phyloP scores from a whole-genome alignment of 2,329 filamentous ascomycete species.

The Penicillium thymicola region DNA sequence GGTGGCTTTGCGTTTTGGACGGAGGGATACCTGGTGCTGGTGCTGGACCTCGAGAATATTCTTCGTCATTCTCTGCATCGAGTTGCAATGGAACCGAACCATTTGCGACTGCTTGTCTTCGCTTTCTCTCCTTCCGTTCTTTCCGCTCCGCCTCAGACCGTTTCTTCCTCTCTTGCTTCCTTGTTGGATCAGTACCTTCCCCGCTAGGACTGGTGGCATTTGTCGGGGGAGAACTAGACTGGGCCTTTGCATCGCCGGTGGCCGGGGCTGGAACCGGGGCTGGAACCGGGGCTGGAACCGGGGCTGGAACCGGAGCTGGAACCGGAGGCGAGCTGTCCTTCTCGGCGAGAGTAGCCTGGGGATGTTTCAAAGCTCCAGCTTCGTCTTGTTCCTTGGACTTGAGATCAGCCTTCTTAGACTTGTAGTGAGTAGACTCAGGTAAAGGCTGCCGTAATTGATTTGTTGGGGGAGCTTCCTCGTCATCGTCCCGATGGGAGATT shows the following conservation, averaged over 20 bases:
- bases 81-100: conserved; percentile 83
- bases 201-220: conserved; percentile 21
- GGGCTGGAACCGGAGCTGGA: neutral
- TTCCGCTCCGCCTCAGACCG: conserved; percentile 89
- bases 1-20: conserved; percentile 60
- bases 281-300: neutral
- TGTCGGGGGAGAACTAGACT: conserved; percentile 7
- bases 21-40: conserved; percentile 32
- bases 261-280: neutral
- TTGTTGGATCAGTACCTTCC: conserved; percentile 49
- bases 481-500: conserved; percentile 71
- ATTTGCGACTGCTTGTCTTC: conserved; percentile 80
- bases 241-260: conserved; percentile 3
- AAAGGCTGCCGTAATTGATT: conserved; percentile 27
- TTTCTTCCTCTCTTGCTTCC: conserved; percentile 96
- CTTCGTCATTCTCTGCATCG: conserved; percentile 63
- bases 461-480: conserved; percentile 44
- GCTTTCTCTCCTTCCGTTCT: conserved; percentile 84
- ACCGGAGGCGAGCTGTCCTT: conserved; percentile 45
- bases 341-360: conserved; percentile 54
- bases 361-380: conserved; percentile 68
- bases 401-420: conserved; percentile 46
- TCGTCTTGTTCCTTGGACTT: conserved; percentile 68
- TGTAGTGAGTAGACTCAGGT: conserved; percentile 28
- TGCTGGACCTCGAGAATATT: conserved; percentile 43